Conservation (phyloP, 2,329 filamentous ascomycete species). For the Neofusicoccum cordaticola region DNA sequence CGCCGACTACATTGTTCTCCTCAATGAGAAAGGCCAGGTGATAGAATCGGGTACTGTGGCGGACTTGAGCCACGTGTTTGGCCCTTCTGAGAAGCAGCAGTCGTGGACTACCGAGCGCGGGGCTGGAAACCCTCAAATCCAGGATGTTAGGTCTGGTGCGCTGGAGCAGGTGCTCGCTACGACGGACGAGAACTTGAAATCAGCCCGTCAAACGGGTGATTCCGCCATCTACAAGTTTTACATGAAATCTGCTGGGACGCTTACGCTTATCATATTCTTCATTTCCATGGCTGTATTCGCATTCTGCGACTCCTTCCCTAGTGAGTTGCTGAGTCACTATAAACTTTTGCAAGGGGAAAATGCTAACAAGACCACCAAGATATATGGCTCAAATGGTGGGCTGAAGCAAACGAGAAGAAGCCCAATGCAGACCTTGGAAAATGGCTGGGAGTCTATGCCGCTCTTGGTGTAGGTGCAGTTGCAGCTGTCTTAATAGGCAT, state of each 20-base stretch:
- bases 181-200: background rate
- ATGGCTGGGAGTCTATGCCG: conserved; percentile 33
- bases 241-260: conserved; percentile 30
- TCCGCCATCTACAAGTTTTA: conserved; percentile 34
- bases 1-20: conserved; percentile 43
- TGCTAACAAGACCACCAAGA: conserved; percentile 21
- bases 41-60: conserved; percentile 42
- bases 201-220: conserved; percentile 31
- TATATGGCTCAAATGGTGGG: conserved; percentile 52
- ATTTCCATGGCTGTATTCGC: conserved; percentile 33
- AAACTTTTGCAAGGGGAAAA: background rate
- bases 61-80: conserved; percentile 26
- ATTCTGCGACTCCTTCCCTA: conserved; percentile 33
- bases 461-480: conserved; percentile 28
- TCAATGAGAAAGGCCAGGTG: conserved; percentile 35
- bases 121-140: background rate
- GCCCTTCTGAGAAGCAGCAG: background rate
- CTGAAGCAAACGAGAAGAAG: conserved; percentile 39
- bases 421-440: conserved; percentile 38
- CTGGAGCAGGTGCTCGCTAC: background rate
- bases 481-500: background rate
- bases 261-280: conserved; percentile 30
- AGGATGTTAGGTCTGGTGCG: background rate
- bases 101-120: background rate
- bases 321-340: conserved; percentile 21